These are phyloP conservation scores for Phialemonium atrogriseum DNA, from an alignment of 2,329 filamentous ascomycete species.

Conservation along the genomic window DNA sequence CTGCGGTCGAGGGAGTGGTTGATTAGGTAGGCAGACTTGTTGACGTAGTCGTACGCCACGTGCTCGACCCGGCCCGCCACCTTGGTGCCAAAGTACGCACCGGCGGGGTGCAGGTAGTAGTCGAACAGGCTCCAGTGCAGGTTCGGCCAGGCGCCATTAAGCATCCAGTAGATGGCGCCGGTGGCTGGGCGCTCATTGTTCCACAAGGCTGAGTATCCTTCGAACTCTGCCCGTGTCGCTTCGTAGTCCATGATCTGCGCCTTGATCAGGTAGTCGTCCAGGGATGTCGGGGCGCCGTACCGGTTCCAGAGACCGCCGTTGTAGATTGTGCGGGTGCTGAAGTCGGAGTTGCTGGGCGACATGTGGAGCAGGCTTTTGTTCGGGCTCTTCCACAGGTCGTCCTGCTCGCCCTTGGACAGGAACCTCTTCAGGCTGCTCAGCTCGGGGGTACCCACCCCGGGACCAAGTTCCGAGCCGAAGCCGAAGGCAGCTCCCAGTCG, in stretches of 20 bases:
- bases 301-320: conserved; percentile 44
- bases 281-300: conserved; percentile 40
- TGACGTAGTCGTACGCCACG: conserved; percentile 44
- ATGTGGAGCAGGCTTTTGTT: conserved; percentile 50
- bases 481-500: conserved; percentile 50
- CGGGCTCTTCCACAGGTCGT: conserved; percentile 47
- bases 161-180: conserved; percentile 59
- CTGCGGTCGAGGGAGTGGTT: conserved; percentile 37
- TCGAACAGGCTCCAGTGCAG: conserved; percentile 60
- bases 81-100: conserved; percentile 53
- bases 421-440: conserved; percentile 45
- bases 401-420: conserved; percentile 38
- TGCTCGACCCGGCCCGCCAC: conserved; percentile 41
- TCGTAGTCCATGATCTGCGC: conserved; percentile 58
- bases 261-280: conserved; percentile 52
- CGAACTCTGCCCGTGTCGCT: conserved; percentile 50
- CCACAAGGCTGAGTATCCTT: conserved; percentile 45
- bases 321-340: conserved; percentile 48
- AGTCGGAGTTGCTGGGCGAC: conserved; percentile 45
- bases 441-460: conserved; percentile 55
- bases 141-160: conserved; percentile 56
- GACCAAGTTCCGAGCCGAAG: conserved; percentile 54
- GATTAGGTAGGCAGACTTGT: conserved; percentile 39
- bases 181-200: conserved; percentile 43
- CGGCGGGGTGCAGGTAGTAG: conserved; percentile 50